Base-by-base conservation (phyloP, 2,329 filamentous ascomycete species). In the Colletotrichum caudatum region DNA sequence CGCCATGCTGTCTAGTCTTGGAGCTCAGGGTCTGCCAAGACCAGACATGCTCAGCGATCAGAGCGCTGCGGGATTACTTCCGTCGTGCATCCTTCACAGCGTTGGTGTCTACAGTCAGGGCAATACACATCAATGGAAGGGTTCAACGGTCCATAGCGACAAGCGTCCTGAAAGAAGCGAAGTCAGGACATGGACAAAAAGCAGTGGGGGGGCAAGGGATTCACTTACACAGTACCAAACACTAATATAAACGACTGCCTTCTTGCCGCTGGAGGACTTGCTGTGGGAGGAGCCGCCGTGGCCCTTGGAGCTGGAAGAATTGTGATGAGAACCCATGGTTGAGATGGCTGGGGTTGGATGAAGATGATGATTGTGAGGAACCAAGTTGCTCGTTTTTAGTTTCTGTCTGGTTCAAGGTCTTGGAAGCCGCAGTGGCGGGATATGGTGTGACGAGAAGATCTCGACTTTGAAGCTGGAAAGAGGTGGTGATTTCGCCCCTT, bases 161-260 rank as follows among this genome's bases (percentile, higher is more conserved):
- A 68, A 16, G 26, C 12, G 50, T 26, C 26, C 67, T 70, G 35
- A 20, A n/a, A 59, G 51, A 2, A 57, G 16, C 11, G 23, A n/a
- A 57, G 41, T 64, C 26, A 64, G 53, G 26, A 41, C 11, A 3
- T 20, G 3, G 29, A 41, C 50, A 33, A 16, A 53, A 18, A 14
- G 1, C 11, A 18, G 6, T 16, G 5, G 18, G n/a, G 7, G 18
- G 5, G 44, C 57, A n/a, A 57, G 33, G 20, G 35, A 2, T 18
- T 12, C 16, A 66, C 56, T 61, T 2, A 66, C 64, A 12, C 64
- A 66, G 35, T 66, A 66, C 64, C 64, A 66, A n/a, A 66, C 56
- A 7, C 16, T 5, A 46, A 18, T 9, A 6, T 18, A 5, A 8
- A 41, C 16, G 20, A 44, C 14, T 7, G 41, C 18, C 20, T 62